Conservation (phyloP, 2,329 filamentous ascomycete species). For the Phyllosticta paracitricarpa region DNA sequence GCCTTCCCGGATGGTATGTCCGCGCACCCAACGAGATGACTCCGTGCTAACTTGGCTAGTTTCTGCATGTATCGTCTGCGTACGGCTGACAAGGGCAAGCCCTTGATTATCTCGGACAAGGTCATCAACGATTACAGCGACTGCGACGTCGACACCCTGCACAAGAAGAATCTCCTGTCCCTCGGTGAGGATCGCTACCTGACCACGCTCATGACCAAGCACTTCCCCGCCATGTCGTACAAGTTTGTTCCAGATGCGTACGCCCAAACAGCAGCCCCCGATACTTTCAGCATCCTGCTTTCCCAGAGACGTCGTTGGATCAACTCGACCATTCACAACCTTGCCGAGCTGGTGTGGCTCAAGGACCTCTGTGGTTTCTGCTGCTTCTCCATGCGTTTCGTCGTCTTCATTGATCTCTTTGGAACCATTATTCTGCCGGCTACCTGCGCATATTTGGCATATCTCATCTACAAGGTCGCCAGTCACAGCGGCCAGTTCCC, state of each 20-base stretch:
- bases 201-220: slow-evolving; percentile 95
- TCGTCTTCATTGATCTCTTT: slow-evolving; percentile 88
- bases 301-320: slow-evolving; percentile 99
- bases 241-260: slow-evolving; percentile 93
- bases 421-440: slow-evolving; percentile 88
- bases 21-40: not conserved
- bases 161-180: slow-evolving; percentile 87
- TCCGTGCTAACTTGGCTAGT: slow-evolving; percentile 42
- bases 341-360: slow-evolving; percentile 80
- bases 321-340: slow-evolving; percentile 95
- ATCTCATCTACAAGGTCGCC: slow-evolving; percentile 72
- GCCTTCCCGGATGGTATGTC: slow-evolving; percentile 94
- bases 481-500: slow-evolving; percentile 66
- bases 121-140: slow-evolving; percentile 84
- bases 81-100: slow-evolving; percentile 87
- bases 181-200: slow-evolving; percentile 95
- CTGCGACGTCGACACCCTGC: slow-evolving; percentile 83
- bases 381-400: slow-evolving; percentile 95
- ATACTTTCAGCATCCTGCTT: slow-evolving; percentile 85
- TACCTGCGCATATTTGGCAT: slow-evolving; percentile 76
- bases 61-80: slow-evolving; percentile 98
- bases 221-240: slow-evolving; percentile 91
- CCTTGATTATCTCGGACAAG: slow-evolving; percentile 82
- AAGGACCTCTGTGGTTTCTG: slow-evolving; percentile 98
- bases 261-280: slow-evolving; percentile 85